Conservation (phyloP, 1,284 basidiomycete species). For the Ustilago nuda region DNA sequence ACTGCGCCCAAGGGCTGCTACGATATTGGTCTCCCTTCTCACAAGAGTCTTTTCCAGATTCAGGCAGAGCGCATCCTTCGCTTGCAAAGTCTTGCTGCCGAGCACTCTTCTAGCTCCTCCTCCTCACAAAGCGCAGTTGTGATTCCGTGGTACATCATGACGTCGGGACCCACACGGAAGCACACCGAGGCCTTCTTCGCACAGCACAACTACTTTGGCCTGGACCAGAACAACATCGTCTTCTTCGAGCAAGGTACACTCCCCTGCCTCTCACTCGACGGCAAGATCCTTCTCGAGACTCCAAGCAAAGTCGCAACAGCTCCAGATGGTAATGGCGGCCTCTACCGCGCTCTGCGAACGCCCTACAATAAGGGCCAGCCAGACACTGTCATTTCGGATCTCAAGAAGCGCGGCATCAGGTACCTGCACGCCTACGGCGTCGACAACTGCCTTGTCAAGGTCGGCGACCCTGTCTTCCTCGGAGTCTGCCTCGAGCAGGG, state of each 20-base stretch:
- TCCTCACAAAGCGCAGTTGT: slow-evolving; percentile 73
- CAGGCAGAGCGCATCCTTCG: slow-evolving; percentile 93
- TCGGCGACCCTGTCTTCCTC: slow-evolving; percentile 96
- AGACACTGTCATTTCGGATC: slow-evolving; percentile 84
- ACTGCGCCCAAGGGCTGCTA: slow-evolving; percentile 96
- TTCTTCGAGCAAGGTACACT: slow-evolving; percentile 99
- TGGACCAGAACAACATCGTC: slow-evolving; percentile 82
- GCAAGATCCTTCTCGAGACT: slow-evolving; percentile 89
- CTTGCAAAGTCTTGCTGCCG: slow-evolving; percentile 79
- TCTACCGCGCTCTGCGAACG: slow-evolving; percentile 90
- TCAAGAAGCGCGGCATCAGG: slow-evolving; percentile 80
- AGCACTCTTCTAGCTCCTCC: slow-evolving; percentile 72
- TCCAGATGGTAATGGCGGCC: slow-evolving; percentile 96
- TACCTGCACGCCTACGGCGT: slow-evolving; percentile 97
- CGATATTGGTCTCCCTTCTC: slow-evolving; percentile 91
- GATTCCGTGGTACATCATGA: slow-evolving; percentile 99
- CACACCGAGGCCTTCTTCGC: slow-evolving; percentile 89
- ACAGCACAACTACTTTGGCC: slow-evolving; percentile 84
- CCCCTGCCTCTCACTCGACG: slow-evolving; percentile 92
- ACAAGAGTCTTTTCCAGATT: slow-evolving; percentile 93
- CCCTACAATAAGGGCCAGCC: slow-evolving; percentile 73
- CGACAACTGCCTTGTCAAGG: slow-evolving; percentile 97
- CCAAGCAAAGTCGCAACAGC: slow-evolving; percentile 85
- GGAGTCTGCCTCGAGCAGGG: slow-evolving; percentile 89
- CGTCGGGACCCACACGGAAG: slow-evolving; percentile 89